Conservation (phyloP, 1,284 basidiomycete species). For the Naganishia sp. region DNA sequence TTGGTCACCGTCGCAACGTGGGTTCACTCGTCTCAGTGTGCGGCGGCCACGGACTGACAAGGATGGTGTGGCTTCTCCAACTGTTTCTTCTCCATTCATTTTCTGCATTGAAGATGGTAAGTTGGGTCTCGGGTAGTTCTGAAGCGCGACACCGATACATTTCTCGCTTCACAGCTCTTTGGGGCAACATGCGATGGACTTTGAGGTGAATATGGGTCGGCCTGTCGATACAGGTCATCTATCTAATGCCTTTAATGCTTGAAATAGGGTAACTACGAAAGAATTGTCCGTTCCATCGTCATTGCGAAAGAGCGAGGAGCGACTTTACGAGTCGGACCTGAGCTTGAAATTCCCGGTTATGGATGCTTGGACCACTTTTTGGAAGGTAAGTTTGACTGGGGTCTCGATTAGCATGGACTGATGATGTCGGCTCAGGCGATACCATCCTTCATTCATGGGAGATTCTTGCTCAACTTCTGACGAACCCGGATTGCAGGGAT, state of each 20-base stretch:
- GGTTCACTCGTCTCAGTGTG: conserved; percentile 58
- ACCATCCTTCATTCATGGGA: conserved; percentile 96
- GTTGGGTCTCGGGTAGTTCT: not conserved
- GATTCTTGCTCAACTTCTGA: conserved; percentile 79
- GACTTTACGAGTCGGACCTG: conserved; percentile 91
- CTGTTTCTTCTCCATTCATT: not conserved
- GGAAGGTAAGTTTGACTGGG: conserved; percentile 45
- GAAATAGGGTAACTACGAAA: conserved; percentile 78
- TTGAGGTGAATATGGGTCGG: conserved; percentile 61
- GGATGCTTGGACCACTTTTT: conserved; percentile 86
- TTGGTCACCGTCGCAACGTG: conserved; percentile 55
- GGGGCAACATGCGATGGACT: conserved; percentile 96
- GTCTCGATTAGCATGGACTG: not conserved
- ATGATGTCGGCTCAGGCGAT: conserved; percentile 64
- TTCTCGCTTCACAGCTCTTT: conserved; percentile 64
- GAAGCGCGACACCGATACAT: not conserved
- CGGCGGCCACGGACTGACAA: too few relatives aligned
- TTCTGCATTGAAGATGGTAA: conserved; percentile 3
- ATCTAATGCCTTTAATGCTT: conserved; percentile 11
- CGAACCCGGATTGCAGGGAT: conserved; percentile 70
- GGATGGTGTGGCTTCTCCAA: not conserved
- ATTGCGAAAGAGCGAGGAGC: conserved; percentile 88
- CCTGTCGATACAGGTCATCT: not conserved
- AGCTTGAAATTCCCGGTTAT: conserved; percentile 96
- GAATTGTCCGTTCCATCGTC: conserved; percentile 84